A percentile compares a stretch with the other conserved stretches of the same genome.
These are phyloP conservation scores for Scytalidium lignicola DNA, from an alignment of 2,329 filamentous ascomycete genomes.

Conservation along the genomic window DNA sequence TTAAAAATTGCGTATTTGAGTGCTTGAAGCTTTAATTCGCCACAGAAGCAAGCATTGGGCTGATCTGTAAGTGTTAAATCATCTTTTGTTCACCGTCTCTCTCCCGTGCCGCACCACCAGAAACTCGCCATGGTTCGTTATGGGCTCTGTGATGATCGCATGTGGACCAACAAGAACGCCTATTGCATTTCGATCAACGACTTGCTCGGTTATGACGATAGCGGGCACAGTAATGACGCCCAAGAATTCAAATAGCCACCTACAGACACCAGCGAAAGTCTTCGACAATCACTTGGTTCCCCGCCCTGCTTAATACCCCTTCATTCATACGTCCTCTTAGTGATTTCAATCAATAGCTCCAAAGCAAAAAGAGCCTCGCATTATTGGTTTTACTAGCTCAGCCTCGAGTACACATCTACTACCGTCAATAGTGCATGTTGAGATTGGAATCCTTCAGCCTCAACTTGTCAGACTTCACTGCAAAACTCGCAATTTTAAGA, in stretches of 20 bases:
- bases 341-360: too few relatives aligned
- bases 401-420: not conserved
- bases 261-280: too few relatives aligned
- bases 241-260: too few relatives aligned
- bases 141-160: too few relatives aligned
- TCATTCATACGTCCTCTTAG: too few relatives aligned
- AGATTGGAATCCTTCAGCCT: not conserved
- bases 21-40: not conserved
- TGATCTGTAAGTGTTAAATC: conserved; percentile 10
- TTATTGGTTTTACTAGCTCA: not conserved
- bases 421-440: not conserved
- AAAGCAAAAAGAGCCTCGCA: too few relatives aligned
- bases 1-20: not conserved
- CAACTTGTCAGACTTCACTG: not conserved
- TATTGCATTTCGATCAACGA: too few relatives aligned
- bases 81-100: conserved; percentile 7
- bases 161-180: too few relatives aligned
- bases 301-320: too few relatives aligned
- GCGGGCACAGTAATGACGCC: too few relatives aligned
- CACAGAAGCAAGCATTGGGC: conserved; percentile 2
- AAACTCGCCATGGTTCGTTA: not conserved
- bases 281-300: too few relatives aligned
- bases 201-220: too few relatives aligned
- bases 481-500: not conserved
- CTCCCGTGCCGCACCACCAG: conserved; percentile 1